phyloP scores from a whole-genome alignment of 1,284 basidiomycete species.

The Marasmius oreades region DNA sequence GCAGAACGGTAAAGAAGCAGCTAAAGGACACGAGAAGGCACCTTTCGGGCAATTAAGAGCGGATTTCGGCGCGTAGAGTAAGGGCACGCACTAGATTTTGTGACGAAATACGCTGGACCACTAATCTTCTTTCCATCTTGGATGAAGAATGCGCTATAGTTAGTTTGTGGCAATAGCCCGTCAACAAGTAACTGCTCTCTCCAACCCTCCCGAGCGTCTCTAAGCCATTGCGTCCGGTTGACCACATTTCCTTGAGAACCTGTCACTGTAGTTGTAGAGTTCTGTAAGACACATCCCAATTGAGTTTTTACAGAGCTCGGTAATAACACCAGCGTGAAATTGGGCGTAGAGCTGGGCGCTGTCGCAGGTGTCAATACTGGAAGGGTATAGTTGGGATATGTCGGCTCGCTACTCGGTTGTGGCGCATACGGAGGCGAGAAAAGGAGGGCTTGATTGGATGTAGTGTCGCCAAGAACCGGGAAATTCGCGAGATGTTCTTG shows the following conservation, averaged over 20 bases:
- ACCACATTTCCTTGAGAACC: constrained; percentile 40
- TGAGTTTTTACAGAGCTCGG: constrained; percentile 35
- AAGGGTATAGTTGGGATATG: constrained; percentile 81
- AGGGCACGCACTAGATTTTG: constrained; percentile 57
- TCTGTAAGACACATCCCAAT: constrained; percentile 17
- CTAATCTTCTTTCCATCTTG: constrained; percentile 50
- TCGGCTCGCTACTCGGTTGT: constrained; percentile 35
- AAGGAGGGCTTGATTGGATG: constrained; percentile 68
- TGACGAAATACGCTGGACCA: constrained; percentile 62
- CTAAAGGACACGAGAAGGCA: constrained; percentile 69
- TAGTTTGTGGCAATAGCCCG: constrained; percentile 56
- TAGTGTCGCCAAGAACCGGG: constrained; percentile 76
- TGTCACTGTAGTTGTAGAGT: constrained; percentile 17
- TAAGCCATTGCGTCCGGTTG: constrained; percentile 50
- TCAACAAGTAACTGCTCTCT: constrained; percentile 63
- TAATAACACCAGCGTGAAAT: constrained; percentile 54
- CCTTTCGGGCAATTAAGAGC: constrained; percentile 33
- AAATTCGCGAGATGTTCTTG: constrained; percentile 25
- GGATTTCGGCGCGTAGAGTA: constrained; percentile 7
- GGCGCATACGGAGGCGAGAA: constrained; percentile 64
- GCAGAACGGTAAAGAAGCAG: constrained; percentile 71
- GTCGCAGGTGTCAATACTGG: constrained; percentile 50
- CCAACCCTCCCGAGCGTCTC: constrained; percentile 51
- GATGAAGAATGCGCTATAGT: constrained; percentile 68
- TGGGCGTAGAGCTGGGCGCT: constrained; percentile 36